Base-by-base conservation (phyloP, 176 grass and related monocot genomes). In the Triticum turgidum region DNA sequence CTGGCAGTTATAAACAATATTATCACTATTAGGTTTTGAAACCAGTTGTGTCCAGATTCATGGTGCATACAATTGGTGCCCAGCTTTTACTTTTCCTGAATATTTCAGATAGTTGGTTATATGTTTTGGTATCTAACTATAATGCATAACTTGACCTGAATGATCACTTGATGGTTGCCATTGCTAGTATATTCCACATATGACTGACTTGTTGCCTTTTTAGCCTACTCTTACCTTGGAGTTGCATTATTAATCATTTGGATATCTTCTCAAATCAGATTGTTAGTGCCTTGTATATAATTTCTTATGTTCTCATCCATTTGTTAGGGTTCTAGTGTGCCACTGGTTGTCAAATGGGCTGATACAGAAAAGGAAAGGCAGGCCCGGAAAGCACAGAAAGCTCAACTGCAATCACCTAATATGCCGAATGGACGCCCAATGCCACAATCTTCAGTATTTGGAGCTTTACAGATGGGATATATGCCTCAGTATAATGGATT, bases 331-430 rank as follows among this genome's bases (percentile, higher is more conserved):
- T 99, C 97, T 85, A 99, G 86, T 89, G 94, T 99, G 73, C 94
- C 97, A 1, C 88, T 99, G 90, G 97, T 99, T 94, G 92, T 99
- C 80, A 99, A 99, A 89, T 99, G 97, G 97, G 97, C 97, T 4
- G 97, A 99, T 56, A 99, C 97, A n/a, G 94, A 99, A 81, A 99
- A 99, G 80, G 94, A 99, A 93, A 99, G 94, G 59, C 97, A 94
- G 81, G 92, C 91, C 15, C 85, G 97, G 67, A 99, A 93, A 84
- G 94, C 97, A 89, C 97, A 97, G 74, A 99, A 91, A 81, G 92
- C 89, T 84, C 97, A 99, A 87, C 73, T 89, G 61, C 97, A 97
- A 70, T 76, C 88, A 18, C 88, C 92, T 80, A 89, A 82, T 66
- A 82, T 91, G 52, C 82, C 86, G 2, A 91, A 88, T 83, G 82